Base-by-base conservation (phyloP, 1,284 basidiomycete genomes). In the Sporisorium sorghi region DNA sequence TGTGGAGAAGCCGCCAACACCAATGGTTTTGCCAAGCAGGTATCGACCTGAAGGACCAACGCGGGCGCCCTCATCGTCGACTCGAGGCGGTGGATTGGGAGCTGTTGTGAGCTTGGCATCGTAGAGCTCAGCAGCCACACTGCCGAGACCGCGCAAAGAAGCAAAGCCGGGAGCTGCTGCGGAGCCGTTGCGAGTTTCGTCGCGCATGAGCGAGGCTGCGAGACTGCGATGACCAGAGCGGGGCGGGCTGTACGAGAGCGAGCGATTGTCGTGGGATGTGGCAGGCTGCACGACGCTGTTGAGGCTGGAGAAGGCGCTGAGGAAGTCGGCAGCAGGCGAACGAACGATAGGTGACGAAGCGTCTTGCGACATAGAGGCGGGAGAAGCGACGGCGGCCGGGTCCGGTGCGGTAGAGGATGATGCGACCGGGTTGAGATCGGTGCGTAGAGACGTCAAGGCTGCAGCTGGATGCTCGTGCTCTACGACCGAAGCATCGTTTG, bases 1-100 rank as follows among this genome's bases (percentile, higher is more conserved):
- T 43, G 90, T 90, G n/a, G 93, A 93, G 83, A 94, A 94, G 9
- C 90, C 92, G 7, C 95, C 94, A 57, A 89, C 88, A 17, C 92
- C 94, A 11, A 97, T 88, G 73, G 92, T 87, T 50, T 88, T 87
- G 21, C 92, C 93, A 0, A 97, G 88, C 6, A 88, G 89, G 82
- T 94, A 96, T n/a, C 86, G 54, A 14, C 66, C 68, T 0, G 57
- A 60, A 4, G 77, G 77, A 6, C 76, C 78, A n/a, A 81, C 56
- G 7, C 60, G 56, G 3, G 74, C 67, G 14, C 79, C 79, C 52
- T 81, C 70, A 5, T 80, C 73, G 50, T 81, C 78, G 19, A 58
- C 59, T 10, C 61, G 57, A 10, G 68, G 63, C 14, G 59, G 49
- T 10, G 67, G 65, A 17, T 51, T 53, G 24, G 59, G 57, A 3